Evolutionary conservation across 1,284 basidiomycete genomes (phyloP), one percentile per base, ranked within the genome.

Genomic region (Malassezia japonica): DNA sequence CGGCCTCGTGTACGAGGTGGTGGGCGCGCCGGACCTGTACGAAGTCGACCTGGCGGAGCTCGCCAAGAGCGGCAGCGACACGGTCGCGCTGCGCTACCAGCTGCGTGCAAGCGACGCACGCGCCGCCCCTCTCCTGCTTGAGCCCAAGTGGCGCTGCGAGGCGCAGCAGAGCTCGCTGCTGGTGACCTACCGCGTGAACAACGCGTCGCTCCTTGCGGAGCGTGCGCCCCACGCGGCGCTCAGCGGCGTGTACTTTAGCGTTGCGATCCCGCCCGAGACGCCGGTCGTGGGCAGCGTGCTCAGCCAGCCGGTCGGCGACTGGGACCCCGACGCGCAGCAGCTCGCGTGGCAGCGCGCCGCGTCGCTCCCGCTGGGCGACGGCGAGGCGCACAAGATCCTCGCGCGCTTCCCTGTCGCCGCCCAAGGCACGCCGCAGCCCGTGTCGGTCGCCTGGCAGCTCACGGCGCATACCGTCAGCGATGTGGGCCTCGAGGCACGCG

Each of bases 31-130:
- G 8, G 77, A 78, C 21, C 77, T 78, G 55, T 80, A 77, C 57
- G 63, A 73, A 40, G 61, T 79, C 34, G 74, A 79, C 50, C 51
- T 76, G 20, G 71, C 73, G 39, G 59, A 74, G 10, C 59, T 77
- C 52, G 7, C 64, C 15, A 7, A 12, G 20, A 10, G n/a, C 13
- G 41, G 27, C 29, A 23, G 48, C 32, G 7, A 40, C 46, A 9
- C 39, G 31, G 59, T 76, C 29, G 62, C 78, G 23, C 75, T 80
- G 67, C 77, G 77, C 61, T 80, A 80, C 56, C 76, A 79, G 46
- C 72, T 79, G 16, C 72, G 76, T 6, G 18, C 18, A 4, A n/a
- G 24, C 38, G 13, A 21, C 18, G 38, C 24, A 25, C 12, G 45
- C 1, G 68, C 67, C 29, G 67, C 76, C 1, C 78, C 78, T 0